Percentiles rank a stretch among this genome's conserved stretches.
These are phyloP conservation scores for Potentilla sterilis DNA, from an alignment of 306 rosid genomes.

Conservation along the genomic window DNA sequence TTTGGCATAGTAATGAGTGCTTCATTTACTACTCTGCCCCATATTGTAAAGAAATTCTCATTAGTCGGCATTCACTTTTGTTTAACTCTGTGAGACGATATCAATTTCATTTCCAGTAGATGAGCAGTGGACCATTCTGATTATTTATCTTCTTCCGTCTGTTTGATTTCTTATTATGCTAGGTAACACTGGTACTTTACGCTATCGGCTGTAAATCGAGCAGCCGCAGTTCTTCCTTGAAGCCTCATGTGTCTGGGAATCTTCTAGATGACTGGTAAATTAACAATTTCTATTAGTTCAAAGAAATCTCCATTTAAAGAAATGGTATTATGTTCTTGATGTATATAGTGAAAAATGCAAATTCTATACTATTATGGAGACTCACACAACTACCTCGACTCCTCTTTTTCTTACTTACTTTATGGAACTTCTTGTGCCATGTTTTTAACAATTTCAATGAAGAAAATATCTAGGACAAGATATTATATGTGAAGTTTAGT, in stretches of 20 bases:
- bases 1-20: not conserved
- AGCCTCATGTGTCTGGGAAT: slow-evolving; percentile 68
- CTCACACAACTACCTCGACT: not conserved
- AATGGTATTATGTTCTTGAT: not conserved
- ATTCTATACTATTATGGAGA: not conserved
- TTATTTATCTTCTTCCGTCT: slow-evolving; percentile 11
- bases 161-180: slow-evolving; percentile 31
- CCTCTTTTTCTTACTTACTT: not conserved
- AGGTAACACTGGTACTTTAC: slow-evolving; percentile 66
- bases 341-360: not conserved
- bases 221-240: slow-evolving; percentile 67
- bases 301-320: slow-evolving; percentile 3
- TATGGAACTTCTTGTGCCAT: not conserved
- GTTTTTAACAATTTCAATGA: not conserved
- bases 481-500: not conserved
- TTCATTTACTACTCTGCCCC: not conserved
- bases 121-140: not conserved
- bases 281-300: slow-evolving; percentile 17
- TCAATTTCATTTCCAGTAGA: not conserved
- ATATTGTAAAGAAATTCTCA: not conserved
- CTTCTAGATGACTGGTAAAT: slow-evolving; percentile 81
- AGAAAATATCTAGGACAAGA: not conserved
- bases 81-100: not conserved
- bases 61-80: not conserved
- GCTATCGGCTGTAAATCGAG: slow-evolving; percentile 66